Evolutionary conservation across 2,329 filamentous ascomycete genomes (phyloP), one percentile per base, ranked within the genome.

Genomic region (Epichloe scottii): DNA sequence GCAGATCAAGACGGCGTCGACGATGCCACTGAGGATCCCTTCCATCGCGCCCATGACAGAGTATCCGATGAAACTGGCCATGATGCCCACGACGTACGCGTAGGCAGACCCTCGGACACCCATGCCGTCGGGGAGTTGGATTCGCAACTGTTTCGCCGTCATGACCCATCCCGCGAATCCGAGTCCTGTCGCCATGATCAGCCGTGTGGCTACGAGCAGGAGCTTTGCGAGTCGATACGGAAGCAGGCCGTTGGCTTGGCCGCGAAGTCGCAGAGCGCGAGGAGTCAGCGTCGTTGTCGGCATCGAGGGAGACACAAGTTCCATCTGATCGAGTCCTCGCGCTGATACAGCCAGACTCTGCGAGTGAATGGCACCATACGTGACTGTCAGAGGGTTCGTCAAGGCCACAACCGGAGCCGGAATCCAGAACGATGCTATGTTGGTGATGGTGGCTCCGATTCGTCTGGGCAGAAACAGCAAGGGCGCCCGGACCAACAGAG

Each of bases 151-250:
- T 55, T 88, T 83, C 11, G 93, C 90, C 37, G 90, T 95, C 45
- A 88, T 86, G 8, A 97, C 88, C 93, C 93, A 98, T n/a, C 89
- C 91, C 4, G 87, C 90, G 61, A 97, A 95, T 1, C 91, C 91
- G 33, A 98, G 78, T 0, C 84, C 87, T 45, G 90, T 81, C 0
- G 89, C 88, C 81, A 96, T 95, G 61, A 96, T 86, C 63, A 91
- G 87, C 17, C 91, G 82, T 1, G 89, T 93, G 3, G 91, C 89
- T 59, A 96, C 88, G 3, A 98, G 79, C 7, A 98, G 78, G 30
- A 97, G 77, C 66, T 96, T 97, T 1, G 93, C 87, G 8, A 97
- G 81, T 4, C 88, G 82, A 65, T 97, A 98, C 0, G 93, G 86
- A 23, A 93, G 73, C n/a, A 95, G 73, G 1, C 82, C 75, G 44